phyloP scores from a whole-genome alignment of 2,329 filamentous ascomycete genomes.

The Colletotrichum acutatum region DNA sequence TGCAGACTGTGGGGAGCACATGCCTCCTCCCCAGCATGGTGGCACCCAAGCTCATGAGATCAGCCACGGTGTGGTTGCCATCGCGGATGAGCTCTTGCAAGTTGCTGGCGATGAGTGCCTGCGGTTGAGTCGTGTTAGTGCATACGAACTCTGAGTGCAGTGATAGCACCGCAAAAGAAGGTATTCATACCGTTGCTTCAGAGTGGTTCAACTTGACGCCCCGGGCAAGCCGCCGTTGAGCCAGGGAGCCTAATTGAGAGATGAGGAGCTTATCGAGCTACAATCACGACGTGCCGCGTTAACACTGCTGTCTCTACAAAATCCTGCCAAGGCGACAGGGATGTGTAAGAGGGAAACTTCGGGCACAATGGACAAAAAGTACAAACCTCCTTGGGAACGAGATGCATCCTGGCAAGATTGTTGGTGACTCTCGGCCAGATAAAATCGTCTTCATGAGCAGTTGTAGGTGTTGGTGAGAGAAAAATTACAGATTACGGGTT shows the following conservation, averaged over 20 bases:
- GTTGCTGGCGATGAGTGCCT: slow-evolving; percentile 87
- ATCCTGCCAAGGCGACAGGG: slow-evolving; percentile 28
- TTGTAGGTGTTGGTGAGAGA: not conserved
- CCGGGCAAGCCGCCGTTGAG: slow-evolving; percentile 87
- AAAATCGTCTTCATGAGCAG: not conserved
- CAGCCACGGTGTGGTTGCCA: slow-evolving; percentile 90
- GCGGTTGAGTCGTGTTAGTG: slow-evolving; percentile 25
- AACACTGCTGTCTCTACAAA: slow-evolving; percentile 23
- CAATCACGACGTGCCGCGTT: slow-evolving; percentile 29
- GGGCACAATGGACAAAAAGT: not conserved
- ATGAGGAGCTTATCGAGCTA: slow-evolving; percentile 97
- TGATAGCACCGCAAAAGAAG: not conserved
- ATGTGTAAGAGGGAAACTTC: slow-evolving; percentile 29
- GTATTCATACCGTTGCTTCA: slow-evolving; percentile 77
- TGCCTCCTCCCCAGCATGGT: slow-evolving; percentile 95
- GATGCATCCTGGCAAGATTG: slow-evolving; percentile 52
- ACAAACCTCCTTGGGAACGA: slow-evolving; percentile 61
- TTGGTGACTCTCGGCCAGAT: not conserved
- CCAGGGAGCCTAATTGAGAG: slow-evolving; percentile 86
- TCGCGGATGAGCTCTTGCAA: slow-evolving; percentile 97
- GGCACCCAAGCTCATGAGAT: slow-evolving; percentile 91
- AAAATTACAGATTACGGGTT: not conserved
- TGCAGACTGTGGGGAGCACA: slow-evolving; percentile 84
- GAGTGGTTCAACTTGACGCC: slow-evolving; percentile 91
- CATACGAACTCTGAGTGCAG: not conserved